Base-by-base conservation (phyloP, 2,329 filamentous ascomycete species). In the Neurospora sp. region DNA sequence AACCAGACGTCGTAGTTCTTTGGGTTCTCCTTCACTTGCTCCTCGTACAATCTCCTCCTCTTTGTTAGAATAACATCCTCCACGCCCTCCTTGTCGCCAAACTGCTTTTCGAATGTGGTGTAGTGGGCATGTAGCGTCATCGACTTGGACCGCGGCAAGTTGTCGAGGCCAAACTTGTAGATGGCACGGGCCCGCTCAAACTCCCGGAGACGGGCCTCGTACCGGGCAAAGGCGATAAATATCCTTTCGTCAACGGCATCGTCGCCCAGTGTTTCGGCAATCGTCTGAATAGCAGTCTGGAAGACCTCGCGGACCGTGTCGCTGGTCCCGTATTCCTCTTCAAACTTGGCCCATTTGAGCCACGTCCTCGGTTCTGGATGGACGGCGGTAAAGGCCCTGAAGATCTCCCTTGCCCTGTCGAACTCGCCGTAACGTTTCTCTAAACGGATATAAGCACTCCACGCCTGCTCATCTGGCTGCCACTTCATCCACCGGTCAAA, bases 401-500 rank as follows among this genome's bases (percentile, higher is more conserved):
- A 98, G 74, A 99, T 95, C 66, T 91, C 90, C 46, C 96, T 86
- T n/a, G 94, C 95, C 71, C 93, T 85, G 71, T 97, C 93, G 76
- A 91, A 96, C 79, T 99, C 96, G 76, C 90, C 90, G 78, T 98
- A 98, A 70, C 96, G 85, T 84, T 97, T 97, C 84, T 99, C 96
- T 71, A 99, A 81, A 82, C 97, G 97, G 81, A 99, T 97, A 79
- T 97, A 98, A 62, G 95, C 91, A 75, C 90, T 90, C 96, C 96
- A 99, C 0, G 95, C 96, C 62, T 92, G 90, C 85, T 98, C 95
- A 75, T 97, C 93, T 0, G 96, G 96, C 79, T 97, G 93, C 96
- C 96, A 99, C 73, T 92, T 90, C 91, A 99, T 95, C 96, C 96
- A 99, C 66, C 96, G 87, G 82, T 99, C 96, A 78, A 98, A 99